Evolutionary conservation across 176 grass and related monocot genomes (phyloP), one percentile per base, ranked within the genome.

Genomic region (Secale cereale): DNA sequence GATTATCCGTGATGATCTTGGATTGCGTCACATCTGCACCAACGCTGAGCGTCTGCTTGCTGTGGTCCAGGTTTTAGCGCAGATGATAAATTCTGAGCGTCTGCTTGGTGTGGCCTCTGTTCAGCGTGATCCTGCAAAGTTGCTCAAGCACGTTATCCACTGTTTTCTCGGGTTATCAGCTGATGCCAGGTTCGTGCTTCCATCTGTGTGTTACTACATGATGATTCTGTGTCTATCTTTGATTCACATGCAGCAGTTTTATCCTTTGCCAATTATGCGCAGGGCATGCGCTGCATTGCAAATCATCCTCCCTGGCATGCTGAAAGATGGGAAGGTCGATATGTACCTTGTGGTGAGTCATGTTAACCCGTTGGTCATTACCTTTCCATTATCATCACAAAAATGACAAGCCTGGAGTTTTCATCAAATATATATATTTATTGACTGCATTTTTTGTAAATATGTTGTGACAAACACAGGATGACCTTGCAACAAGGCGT

Each of bases 81-180:
- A 50, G 5, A 50, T 50, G 46, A 15, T 50, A 48, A 48, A 48
- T 50, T 88, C 97, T 60, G 91, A 98, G 87, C 91, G 88, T 27
- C 94, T 96, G 46, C 86, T 98, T 86, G 97, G 91, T 69, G 93
- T 96, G 59, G 97, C 91, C 31, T 50, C 46, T 50, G 14, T 50
- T 50, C 46, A 95, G 91, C 78, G 97, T 98, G 91, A 98, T 81
- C 97, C 97, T 54, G 95, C 91, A 62, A 91, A 91, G 86, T 79
- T 98, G 83, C 78, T 96, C 13, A 98, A 96, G 84, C 93, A 98
- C 60, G 95, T 98, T 43, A 96, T 98, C 65, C 86, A 90, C 9
- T 98, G 97, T 41, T 98, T 95, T 78, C 97, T 95, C 46, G 90
- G 97, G 83, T 86, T 98, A 19, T 98, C 97, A 45, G 93, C 95